Conservation (phyloP, 2,329 filamentous ascomycete genomes). For the Byssochlamys sp. region DNA sequence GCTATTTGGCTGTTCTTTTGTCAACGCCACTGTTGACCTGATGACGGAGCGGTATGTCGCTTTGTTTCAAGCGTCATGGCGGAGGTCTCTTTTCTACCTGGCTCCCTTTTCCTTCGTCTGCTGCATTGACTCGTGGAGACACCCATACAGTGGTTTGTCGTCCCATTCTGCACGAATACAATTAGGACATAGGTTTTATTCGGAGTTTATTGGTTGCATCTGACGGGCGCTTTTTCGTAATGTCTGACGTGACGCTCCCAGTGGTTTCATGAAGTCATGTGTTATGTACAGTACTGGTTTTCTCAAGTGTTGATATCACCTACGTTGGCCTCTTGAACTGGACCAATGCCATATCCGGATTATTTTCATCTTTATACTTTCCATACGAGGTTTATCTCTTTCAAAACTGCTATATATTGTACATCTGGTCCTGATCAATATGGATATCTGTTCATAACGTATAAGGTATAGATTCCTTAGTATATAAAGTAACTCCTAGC, state of each 20-base stretch:
- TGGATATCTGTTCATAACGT: no score
- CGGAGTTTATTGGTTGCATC: background rate
- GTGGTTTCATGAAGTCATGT: background rate
- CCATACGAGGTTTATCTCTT: background rate
- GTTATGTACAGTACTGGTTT: background rate
- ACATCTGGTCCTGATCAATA: no score
- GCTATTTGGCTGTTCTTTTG: no score
- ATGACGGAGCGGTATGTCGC: no score
- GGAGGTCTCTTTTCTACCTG: no score
- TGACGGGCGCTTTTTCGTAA: background rate
- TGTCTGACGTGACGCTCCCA: background rate
- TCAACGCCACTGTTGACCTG: no score
- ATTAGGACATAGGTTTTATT: background rate
- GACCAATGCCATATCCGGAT: background rate
- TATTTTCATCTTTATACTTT: background rate
- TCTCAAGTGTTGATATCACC: background rate
- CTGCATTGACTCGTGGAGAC: no score
- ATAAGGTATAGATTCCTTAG: no score
- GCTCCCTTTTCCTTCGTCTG: no score
- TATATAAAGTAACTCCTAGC: no score
- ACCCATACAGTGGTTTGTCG: background rate
- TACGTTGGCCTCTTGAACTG: background rate
- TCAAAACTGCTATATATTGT: no score
- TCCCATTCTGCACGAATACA: background rate
- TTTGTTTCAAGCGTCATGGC: no score